Evolutionary conservation across 768 basidiomycete genomes (phyloP).

Genomic region (Agrocybe chaxingu): DNA sequence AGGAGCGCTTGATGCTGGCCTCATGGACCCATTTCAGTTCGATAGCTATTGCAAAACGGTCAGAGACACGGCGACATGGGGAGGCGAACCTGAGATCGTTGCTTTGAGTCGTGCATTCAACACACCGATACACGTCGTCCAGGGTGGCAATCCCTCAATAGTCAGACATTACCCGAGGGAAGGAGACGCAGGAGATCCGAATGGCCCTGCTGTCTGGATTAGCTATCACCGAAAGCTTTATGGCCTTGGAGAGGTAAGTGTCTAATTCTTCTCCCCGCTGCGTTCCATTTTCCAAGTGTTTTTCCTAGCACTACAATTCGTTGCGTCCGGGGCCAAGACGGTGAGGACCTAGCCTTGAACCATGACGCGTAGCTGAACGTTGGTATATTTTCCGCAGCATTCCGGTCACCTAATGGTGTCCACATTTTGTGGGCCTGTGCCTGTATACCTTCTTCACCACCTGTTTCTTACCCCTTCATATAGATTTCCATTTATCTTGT

Average conservation of each 20-base stretch:
- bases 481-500: slow-evolving; percentile 4
- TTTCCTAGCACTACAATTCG: slow-evolving; percentile 81
- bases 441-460: too few relatives aligned
- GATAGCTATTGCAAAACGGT: slow-evolving; percentile 74
- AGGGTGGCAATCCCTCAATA: slow-evolving; percentile 74
- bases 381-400: too few relatives aligned
- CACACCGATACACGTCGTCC: slow-evolving; percentile 88
- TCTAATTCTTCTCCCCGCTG: background rate
- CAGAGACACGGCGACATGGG: slow-evolving; percentile 88
- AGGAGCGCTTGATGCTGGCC: slow-evolving; percentile 59
- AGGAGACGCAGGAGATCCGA: slow-evolving; percentile 21
- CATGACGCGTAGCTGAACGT: background rate
- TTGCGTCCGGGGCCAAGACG: slow-evolving; percentile 50
- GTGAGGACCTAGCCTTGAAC: slow-evolving; percentile 6
- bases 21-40: slow-evolving; percentile 70
- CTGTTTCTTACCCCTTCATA: too few relatives aligned
- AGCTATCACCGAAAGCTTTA: slow-evolving; percentile 95
- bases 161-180: slow-evolving; percentile 73
- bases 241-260: slow-evolving; percentile 88
- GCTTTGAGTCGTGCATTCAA: slow-evolving; percentile 81
- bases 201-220: slow-evolving; percentile 54
- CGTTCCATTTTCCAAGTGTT: slow-evolving; percentile 2
- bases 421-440: too few relatives aligned
- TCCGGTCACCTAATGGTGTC: too few relatives aligned
- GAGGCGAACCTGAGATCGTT: slow-evolving; percentile 95